These are phyloP conservation scores for Toxicodendron radicans DNA, from an alignment of 345 rosid species.

Conservation along the genomic window DNA sequence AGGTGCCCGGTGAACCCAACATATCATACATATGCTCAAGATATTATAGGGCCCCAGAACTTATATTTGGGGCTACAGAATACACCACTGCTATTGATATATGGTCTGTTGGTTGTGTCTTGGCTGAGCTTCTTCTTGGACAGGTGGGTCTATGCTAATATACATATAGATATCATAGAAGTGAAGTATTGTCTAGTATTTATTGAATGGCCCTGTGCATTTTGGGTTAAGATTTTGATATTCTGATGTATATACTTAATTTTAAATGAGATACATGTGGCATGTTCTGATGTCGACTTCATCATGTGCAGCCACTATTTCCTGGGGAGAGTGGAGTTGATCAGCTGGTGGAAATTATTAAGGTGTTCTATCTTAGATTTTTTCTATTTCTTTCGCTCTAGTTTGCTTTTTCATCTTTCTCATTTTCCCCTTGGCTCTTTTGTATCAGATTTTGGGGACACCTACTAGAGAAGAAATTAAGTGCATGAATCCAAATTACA, in stretches of 20 bases:
- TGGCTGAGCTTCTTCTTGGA: constrained; percentile 96
- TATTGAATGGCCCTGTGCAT: not conserved
- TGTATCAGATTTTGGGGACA: constrained; percentile 78
- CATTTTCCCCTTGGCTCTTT: not conserved
- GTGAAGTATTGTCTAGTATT: not conserved
- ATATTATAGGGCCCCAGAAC: constrained; percentile 98
- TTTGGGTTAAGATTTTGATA: not conserved
- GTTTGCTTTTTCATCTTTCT: not conserved
- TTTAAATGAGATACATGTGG: not conserved
- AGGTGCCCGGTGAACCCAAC: constrained; percentile 99
- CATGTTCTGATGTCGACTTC: constrained; percentile 17
- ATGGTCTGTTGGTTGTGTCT: constrained; percentile 97
- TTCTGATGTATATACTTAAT: not conserved
- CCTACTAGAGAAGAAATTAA: constrained; percentile 97
- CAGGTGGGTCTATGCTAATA: constrained; percentile 42
- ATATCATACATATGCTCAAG: constrained; percentile 96
- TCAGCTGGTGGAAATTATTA: constrained; percentile 96
- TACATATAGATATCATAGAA: not conserved
- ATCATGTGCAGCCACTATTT: constrained; percentile 74
- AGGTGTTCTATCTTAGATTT: constrained; percentile 43
- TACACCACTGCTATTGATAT: constrained; percentile 95
- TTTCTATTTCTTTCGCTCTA: not conserved
- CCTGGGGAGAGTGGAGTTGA: constrained; percentile 98
- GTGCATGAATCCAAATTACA: constrained; percentile 98
- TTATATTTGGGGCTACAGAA: constrained; percentile 95